Conservation (phyloP, 352 stramenopile species). For the Globisporangium heterothallicum region DNA sequence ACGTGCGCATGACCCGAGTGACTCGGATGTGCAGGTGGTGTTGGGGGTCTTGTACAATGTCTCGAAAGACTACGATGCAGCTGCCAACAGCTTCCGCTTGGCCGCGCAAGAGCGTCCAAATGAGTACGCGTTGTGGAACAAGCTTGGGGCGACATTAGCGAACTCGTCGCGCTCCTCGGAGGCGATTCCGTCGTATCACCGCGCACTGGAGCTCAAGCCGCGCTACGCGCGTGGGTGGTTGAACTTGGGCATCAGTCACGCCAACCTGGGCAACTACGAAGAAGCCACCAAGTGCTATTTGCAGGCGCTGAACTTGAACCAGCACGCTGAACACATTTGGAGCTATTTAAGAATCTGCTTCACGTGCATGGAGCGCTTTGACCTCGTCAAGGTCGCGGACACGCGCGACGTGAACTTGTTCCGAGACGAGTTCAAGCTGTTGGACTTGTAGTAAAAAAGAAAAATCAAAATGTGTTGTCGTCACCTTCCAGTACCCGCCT, state of each 20-base stretch:
- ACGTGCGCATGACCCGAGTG: conserved; percentile 62
- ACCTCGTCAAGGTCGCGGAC: conserved; percentile 92
- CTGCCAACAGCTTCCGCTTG: conserved; percentile 84
- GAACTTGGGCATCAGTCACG: conserved; percentile 97
- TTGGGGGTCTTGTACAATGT: conserved; percentile 98
- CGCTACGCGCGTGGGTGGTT: conserved; percentile 96
- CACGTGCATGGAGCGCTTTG: conserved; percentile 95
- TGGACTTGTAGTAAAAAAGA: conserved; percentile 45
- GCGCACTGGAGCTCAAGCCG: conserved; percentile 93
- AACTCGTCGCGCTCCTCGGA: conserved; percentile 93
- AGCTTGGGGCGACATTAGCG: conserved; percentile 95
- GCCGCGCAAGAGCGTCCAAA: conserved; percentile 77
- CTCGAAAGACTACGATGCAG: conserved; percentile 93
- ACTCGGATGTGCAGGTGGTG: conserved; percentile 86
- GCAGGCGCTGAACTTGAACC: conserved; percentile 95
- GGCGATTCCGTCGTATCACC: conserved; percentile 91
- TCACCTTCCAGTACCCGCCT: not conserved
- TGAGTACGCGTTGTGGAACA: conserved; percentile 98
- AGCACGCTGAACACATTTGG: conserved; percentile 95
- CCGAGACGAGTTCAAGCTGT: conserved; percentile 80
- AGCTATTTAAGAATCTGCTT: conserved; percentile 98
- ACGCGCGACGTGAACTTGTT: conserved; percentile 78
- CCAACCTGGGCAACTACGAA: conserved; percentile 94
- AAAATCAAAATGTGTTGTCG: not conserved
- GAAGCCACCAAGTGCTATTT: conserved; percentile 96